Evolutionary conservation across 805 yeast genomes (phyloP), one percentile per base, ranked within the genome.

Genomic region (Wickerhamomyces bisporus): DNA sequence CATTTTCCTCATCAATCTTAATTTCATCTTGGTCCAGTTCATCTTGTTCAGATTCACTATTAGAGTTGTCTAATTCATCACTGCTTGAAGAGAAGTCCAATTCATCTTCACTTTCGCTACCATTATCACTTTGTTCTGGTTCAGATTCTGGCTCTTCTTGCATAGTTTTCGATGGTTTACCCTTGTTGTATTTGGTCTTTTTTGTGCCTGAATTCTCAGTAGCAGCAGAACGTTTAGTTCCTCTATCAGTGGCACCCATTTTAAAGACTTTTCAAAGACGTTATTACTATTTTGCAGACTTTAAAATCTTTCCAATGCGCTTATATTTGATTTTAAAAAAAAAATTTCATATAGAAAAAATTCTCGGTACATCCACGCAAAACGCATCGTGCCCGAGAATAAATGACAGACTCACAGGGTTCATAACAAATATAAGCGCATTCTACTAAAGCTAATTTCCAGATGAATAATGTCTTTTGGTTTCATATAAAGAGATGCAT

Each of bases 1-100:
- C 58, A n/a, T 46, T 50, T 10, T 45, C 56, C 15, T 49, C 59
- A 4, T 39, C 50, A 10, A 46, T 49, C 11, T 52, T 55, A 24
- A 53, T 65, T 10, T 47, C 57, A 13, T 46, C 53, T 8, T 57
- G 62, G 30, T 61, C 71, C 17, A 51, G 48, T 11, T 41, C 45
- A 10, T 42, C 57, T 8, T 48, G 11, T 13, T 28, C 30, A 27
- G 30, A 16, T 28, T 28, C 31, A 16, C 8, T 21, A 21, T 10
- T 21, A 7, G 24, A 16, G 20, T 36, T 28, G 20, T 44, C 58
- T 30, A 54, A 40, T 19, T 63, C 68, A 30, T 54, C 62, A 8
- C 52, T 65, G 20, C 43, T 41, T 6, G 49, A 42, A 14, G 44
- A 31, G 15, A 51, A 41, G 21, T 44, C 46, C 6, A 48, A 30